Base-by-base conservation (phyloP, 768 basidiomycete species). In the Psilocybe tampanensis region DNA sequence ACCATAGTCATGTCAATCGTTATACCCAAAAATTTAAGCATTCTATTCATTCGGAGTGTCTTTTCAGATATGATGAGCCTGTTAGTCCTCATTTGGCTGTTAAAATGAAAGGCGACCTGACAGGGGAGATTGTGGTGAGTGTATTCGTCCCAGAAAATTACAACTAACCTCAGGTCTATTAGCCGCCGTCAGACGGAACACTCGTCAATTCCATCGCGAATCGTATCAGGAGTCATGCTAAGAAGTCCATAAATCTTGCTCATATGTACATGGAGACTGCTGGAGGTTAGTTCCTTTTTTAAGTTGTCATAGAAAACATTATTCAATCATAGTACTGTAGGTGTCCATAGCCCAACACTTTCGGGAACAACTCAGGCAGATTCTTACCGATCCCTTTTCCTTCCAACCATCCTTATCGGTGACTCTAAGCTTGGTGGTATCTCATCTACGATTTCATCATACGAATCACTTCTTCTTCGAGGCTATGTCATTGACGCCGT, bases 31-130 rank as follows among this genome's bases (percentile, higher is more conserved):
- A 80, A 4, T 64, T 62, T 32, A 70, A 67, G 21, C 69, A 70
- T 22, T 72, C 72, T 6, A 79, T 93, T 17, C 70, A 80, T 19
- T 76, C 87, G 0, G 79, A 85, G 19, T 96, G 94, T 71, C 76
- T 98, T 7, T 95, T 85, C 70, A 86, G 86, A 47, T 95, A 89
- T 63, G 80, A 89, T 26, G 88, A 95, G 51, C 96, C 96, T 0
- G 90, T 98, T 52, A 95, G 94, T 62, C 96, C 96, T 0, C 96
- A 98, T 69, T 77, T 98, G 19, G 96, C 96, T 1, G 94, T 82
- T 6, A 75, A 74, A 54, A 66, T 86, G 64, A 79, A 80, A 6
- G 64, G 63, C 44, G 70, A 68, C 50, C 64, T 65, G n/a, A 36
- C 49, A 42, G 45, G 68, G 58, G 36, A 65, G 58, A 60, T 70